A percentile compares a stretch with the other conserved stretches of the same genome.
Evolutionary conservation across 2,329 filamentous ascomycete species (phyloP).

Genomic region (Fusarium avenaceum): DNA sequence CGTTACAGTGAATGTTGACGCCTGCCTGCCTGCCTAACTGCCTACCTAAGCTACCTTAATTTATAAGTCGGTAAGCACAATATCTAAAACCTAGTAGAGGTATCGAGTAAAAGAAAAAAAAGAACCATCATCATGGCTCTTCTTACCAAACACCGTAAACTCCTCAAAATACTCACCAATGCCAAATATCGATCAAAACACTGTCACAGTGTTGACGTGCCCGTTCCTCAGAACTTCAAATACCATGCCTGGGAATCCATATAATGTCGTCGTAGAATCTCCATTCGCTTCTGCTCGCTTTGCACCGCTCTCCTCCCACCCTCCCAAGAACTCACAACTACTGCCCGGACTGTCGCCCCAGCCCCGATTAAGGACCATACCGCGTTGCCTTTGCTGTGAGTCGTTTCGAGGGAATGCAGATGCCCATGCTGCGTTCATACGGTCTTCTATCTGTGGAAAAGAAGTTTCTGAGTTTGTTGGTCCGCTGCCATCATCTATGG

Average conservation of each 20-base stretch:
- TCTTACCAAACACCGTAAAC: conserved; percentile 35
- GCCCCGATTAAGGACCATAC: conserved; percentile 92
- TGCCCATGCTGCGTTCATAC: conserved; percentile 78
- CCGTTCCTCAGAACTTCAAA: conserved; percentile 98
- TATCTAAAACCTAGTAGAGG: conserved; percentile 19
- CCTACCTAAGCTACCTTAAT: no score
- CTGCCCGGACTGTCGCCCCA: conserved; percentile 94
- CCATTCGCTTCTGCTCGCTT: conserved; percentile 68
- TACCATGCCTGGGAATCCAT: conserved; percentile 91
- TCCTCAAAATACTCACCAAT: conserved; percentile 2
- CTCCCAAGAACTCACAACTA: conserved; percentile 86
- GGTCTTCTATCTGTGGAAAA: conserved; percentile 79
- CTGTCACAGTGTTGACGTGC: conserved; percentile 87
- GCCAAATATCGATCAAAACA: conserved; percentile 70
- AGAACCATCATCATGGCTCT: conserved; percentile 6
- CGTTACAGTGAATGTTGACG: not conserved
- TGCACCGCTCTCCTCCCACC: conserved; percentile 81
- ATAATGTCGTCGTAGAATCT: conserved; percentile 82
- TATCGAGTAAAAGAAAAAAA: conserved; percentile 13
- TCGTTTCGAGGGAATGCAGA: conserved; percentile 70
- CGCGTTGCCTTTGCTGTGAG: conserved; percentile 67
- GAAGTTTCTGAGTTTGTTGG: conserved; percentile 79
- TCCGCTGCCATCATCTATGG: conserved; percentile 59
- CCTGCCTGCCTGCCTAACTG: no score
- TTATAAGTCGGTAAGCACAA: not conserved